A percentile compares a stretch with the other conserved stretches of the same genome.
phyloP scores from a whole-genome alignment of 2,329 filamentous ascomycete species.

The Pseudocercospora cruenta region DNA sequence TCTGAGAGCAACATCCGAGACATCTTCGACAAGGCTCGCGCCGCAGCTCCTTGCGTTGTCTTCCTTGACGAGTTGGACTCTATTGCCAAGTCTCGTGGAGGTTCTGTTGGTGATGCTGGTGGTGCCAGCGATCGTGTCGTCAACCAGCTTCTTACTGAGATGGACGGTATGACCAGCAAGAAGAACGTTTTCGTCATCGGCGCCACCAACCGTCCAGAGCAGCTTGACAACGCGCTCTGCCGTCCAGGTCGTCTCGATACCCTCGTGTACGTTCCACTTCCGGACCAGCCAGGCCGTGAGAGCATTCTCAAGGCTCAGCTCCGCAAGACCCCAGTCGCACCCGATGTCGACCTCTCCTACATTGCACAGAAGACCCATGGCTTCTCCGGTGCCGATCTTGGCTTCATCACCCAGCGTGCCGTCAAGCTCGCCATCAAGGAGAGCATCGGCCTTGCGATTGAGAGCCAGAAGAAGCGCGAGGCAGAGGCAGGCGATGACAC shows the following conservation, averaged over 20 bases:
- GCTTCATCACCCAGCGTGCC: constrained; percentile 97
- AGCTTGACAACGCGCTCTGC: constrained; percentile 96
- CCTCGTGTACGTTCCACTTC: constrained; percentile 95
- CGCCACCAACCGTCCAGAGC: constrained; percentile 97
- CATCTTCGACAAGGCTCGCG: constrained; percentile 99
- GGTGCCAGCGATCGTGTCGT: constrained; percentile 99
- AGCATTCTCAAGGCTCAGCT: constrained; percentile 94
- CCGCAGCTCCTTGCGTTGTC: constrained; percentile 95
- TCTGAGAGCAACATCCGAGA: constrained; percentile 99
- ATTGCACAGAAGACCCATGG: constrained; percentile 97
- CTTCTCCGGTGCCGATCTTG: constrained; percentile 99
- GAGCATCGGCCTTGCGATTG: constrained; percentile 85
- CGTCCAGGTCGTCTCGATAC: constrained; percentile 98
- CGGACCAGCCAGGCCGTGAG: constrained; percentile 85
- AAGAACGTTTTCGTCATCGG: constrained; percentile 99
- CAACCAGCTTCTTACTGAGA: constrained; percentile 98
- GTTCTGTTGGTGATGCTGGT: constrained; percentile 91
- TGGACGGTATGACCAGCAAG: constrained; percentile 99
- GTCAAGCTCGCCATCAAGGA: constrained; percentile 99
- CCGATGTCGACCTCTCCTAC: constrained; percentile 84
- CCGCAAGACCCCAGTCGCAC: constrained; percentile 91
- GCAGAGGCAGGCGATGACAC: constrained; percentile 70
- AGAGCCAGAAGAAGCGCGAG: constrained; percentile 86
- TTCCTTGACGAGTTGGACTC: constrained; percentile 99
- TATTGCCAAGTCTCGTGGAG: constrained; percentile 98